A percentile compares a stretch with the other conserved stretches of the same genome.
These are phyloP conservation scores for Acanthamoeba royreba DNA, from an alignment of 208 protist genomes.

Conservation along the genomic window DNA sequence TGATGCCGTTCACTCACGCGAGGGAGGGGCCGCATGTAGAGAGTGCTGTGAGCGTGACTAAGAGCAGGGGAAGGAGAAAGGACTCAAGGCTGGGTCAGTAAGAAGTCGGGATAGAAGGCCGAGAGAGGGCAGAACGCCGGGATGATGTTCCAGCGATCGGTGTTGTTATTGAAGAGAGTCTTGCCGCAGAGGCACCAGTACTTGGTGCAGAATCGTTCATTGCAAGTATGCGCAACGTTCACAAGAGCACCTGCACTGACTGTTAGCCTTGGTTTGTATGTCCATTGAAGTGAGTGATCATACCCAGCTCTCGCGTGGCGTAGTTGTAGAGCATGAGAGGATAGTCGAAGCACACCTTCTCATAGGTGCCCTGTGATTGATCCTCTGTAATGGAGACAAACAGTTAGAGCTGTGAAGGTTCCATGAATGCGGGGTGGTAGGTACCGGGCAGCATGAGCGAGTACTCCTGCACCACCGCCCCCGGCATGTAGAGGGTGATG, in stretches of 20 bases:
- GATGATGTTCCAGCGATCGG: background rate
- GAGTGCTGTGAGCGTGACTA: too few species aligned
- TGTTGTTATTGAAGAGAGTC: background rate
- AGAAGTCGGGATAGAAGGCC: background rate
- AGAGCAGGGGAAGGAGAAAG: background rate
- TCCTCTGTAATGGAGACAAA: background rate
- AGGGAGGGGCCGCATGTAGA: too few species aligned
- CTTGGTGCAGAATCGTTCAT: background rate
- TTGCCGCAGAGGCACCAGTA: background rate
- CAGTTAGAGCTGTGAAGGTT: too few species aligned
- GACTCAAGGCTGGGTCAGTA: background rate
- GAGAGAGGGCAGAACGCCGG: conserved; percentile 11
- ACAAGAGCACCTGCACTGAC: background rate
- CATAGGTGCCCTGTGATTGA: background rate
- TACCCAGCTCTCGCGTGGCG: background rate
- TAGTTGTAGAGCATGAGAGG: conserved; percentile 34
- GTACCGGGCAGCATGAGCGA: background rate
- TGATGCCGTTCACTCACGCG: too few species aligned
- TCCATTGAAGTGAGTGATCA: background rate
- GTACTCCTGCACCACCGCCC: background rate
- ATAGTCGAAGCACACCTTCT: conserved; percentile 40
- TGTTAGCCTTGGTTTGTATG: too few species aligned
- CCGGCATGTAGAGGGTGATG: background rate
- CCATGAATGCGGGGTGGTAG: too few species aligned
- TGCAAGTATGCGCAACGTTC: conserved; percentile 28